Conservation (phyloP, 305 asterid species). For the Plantago coronopus region DNA sequence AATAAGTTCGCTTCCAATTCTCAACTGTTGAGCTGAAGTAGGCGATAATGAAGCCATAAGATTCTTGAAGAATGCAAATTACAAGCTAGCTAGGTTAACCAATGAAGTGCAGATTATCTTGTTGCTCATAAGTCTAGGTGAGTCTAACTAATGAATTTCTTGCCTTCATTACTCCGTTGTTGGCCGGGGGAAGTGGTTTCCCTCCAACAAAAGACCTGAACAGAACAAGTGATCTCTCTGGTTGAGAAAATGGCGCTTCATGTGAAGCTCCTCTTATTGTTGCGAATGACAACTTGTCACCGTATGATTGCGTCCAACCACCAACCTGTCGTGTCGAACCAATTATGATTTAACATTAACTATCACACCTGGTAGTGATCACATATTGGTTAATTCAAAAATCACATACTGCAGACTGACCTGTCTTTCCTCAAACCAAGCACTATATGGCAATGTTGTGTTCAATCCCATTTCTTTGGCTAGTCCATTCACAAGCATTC, state of each 20-base stretch:
- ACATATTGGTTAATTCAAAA: background rate
- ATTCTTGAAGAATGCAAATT: too few relatives aligned
- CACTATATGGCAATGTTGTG: constrained; percentile 50
- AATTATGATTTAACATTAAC: too few relatives aligned
- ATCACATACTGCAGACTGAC: constrained; percentile 25
- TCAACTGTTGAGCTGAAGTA: too few relatives aligned
- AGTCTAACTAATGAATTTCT: constrained; percentile 23
- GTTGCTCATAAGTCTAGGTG: background rate
- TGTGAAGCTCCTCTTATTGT: constrained; percentile 86
- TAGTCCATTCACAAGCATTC: constrained; percentile 47
- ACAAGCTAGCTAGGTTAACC: too few relatives aligned
- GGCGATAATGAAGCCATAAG: too few relatives aligned
- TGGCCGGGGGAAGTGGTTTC: constrained; percentile 38
- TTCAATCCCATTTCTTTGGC: constrained; percentile 53
- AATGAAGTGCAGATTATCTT: too few relatives aligned
- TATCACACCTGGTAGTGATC: background rate
- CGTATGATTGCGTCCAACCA: constrained; percentile 71
- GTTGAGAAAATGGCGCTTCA: constrained; percentile 80
- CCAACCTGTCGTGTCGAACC: constrained; percentile 47
- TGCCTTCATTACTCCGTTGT: constrained; percentile 4
- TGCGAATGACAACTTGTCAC: constrained; percentile 54
- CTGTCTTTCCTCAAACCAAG: constrained; percentile 72
- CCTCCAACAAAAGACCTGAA: constrained; percentile 61
- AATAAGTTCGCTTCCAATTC: too few relatives aligned
- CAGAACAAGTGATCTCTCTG: constrained; percentile 61